Base-by-base conservation (phyloP, 2,329 filamentous ascomycete species). In the Coleophoma eucalyptorum region DNA sequence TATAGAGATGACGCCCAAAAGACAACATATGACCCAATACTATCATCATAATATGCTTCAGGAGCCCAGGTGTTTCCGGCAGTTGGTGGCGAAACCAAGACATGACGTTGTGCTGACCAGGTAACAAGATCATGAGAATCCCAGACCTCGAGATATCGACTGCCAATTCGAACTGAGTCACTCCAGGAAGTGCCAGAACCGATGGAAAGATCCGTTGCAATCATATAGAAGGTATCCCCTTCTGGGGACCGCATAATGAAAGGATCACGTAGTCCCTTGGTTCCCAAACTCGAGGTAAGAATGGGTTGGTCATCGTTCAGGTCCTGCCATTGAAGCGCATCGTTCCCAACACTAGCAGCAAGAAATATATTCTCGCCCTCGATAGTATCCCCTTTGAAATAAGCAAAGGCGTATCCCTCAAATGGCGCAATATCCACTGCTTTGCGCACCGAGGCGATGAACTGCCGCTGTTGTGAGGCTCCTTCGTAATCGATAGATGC, bases 151-250 rank as follows among this genome's bases (percentile, higher is more conserved):
- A 47, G 31, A 38, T 47, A 47, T 21, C 44, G 44, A 53, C 75
- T 79, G 0, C 76, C 77, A 0, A 58, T 69, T 13, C 70, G 67
- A 2, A 78, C 73, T 0, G 76, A 60, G n/a, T 72, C 67, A 11
- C 64, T 69, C 76, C 77, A 80, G 0, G 73, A 74, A 0, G 77
- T 80, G 1, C 77, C 77, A 6, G 74, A 76, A 1, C 77, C 77
- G 46, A 79, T 79, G 1, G 76, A 78, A 0, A 80, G 65, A 48
- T 79, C 76, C 0, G 77, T 80, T 0, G 76, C 76, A 16, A 80
- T 67, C 13, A 80, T 58, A 46, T 69, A 80, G 51, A 79, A 79
- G 4, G 67, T 77, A n/a, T 71, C 69, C 0, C 76, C 76, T 21
- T 79, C 75, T 0, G 62, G 67, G 0, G 75, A 76, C 12, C 76